Evolutionary conservation across 305 asterid genomes (phyloP).

Genomic region (Solanum hybrid): DNA sequence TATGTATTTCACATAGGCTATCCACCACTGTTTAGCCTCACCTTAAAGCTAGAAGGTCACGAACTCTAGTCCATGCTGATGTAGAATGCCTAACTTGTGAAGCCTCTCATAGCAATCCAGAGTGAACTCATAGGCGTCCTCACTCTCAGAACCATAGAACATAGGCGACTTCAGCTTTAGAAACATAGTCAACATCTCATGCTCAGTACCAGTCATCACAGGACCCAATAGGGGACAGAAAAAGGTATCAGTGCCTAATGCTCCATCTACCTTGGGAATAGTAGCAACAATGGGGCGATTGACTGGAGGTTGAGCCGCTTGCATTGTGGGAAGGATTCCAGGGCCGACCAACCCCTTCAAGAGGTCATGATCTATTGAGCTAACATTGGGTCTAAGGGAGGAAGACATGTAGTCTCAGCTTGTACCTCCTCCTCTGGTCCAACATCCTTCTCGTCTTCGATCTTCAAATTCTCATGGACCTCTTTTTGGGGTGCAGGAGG

Average conservation of each 20-base stretch:
- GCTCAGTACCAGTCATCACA: background rate
- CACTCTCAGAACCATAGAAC: background rate
- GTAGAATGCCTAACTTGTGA: background rate
- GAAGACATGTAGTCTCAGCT: background rate
- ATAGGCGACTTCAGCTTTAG: background rate
- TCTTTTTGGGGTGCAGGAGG: background rate
- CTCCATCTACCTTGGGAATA: background rate
- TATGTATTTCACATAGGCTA: background rate
- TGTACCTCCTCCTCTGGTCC: background rate
- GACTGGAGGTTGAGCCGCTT: background rate
- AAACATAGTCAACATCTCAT: background rate
- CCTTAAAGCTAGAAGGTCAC: background rate
- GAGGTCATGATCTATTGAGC: background rate
- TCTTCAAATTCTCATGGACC: background rate
- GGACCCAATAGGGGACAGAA: background rate
- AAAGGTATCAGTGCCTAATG: background rate
- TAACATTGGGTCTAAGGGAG: background rate
- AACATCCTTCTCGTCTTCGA: background rate
- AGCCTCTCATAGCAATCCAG: background rate
- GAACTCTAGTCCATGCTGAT: background rate
- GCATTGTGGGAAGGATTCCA: background rate
- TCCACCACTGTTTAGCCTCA: background rate
- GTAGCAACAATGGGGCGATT: background rate
- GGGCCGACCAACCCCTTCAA: background rate
- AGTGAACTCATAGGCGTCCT: background rate